These are phyloP conservation scores for Beta vulgaris DNA, from an alignment of 148 eudicot species.

Conservation along the genomic window DNA sequence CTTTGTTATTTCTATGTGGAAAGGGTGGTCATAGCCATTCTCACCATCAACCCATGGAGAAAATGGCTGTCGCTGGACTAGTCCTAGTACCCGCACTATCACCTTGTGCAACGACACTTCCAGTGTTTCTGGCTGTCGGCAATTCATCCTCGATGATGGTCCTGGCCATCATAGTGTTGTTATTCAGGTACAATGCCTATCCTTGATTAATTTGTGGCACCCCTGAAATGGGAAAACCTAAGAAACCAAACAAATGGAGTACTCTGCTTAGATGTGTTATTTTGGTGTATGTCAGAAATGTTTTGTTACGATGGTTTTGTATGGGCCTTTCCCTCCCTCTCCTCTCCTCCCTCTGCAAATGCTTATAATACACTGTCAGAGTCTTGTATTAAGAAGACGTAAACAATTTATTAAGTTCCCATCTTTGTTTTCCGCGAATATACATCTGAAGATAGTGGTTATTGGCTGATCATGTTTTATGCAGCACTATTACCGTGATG, in stretches of 20 bases:
- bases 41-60: constrained; percentile 97
- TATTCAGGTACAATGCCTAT: constrained; percentile 61
- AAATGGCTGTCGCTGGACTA: constrained; percentile 99
- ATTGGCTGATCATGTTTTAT: constrained; percentile 18
- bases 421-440: too few species aligned
- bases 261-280: background rate
- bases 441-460: background rate
- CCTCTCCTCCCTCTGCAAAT: too few species aligned
- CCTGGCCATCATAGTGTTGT: constrained; percentile 83
- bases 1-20: constrained; percentile 62
- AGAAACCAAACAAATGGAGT: too few species aligned
- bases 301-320: background rate
- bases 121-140: constrained; percentile 97
- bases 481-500: constrained; percentile 94
- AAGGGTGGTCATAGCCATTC: constrained; percentile 92
- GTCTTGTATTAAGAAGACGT: background rate
- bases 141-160: constrained; percentile 96
- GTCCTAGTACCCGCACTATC: constrained; percentile 93
- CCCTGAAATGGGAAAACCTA: background rate
- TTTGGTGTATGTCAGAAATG: background rate
- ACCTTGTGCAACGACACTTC: constrained; percentile 99
- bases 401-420: too few species aligned
- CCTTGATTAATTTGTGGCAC: background rate
- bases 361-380: too few species aligned
- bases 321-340: too few species aligned